These are phyloP conservation scores for Leptomonas pyrrhocoris DNA, from an alignment of 208 protist genomes.

Conservation along the genomic window DNA sequence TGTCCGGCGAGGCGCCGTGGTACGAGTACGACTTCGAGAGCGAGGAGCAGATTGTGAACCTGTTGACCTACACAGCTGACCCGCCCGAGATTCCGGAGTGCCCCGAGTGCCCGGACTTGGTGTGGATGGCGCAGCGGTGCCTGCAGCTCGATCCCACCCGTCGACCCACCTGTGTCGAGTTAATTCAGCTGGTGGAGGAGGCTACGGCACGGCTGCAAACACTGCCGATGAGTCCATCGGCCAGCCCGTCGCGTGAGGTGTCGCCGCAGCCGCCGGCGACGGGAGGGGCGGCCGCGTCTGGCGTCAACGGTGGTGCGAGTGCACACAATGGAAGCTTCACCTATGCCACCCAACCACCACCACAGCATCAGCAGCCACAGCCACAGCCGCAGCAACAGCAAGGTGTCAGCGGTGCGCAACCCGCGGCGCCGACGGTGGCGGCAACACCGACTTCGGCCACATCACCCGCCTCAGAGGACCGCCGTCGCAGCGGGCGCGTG, in stretches of 20 bases:
- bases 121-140: slow-evolving; percentile 60
- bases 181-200: slow-evolving; percentile 67
- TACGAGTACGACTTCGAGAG: slow-evolving; percentile 90
- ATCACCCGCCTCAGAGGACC: slow-evolving; percentile 8
- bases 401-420: neutral
- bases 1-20: slow-evolving; percentile 86
- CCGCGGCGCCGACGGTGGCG: neutral
- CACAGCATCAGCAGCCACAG: neutral
- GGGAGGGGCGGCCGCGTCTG: neutral
- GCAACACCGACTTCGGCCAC: slow-evolving; percentile 6
- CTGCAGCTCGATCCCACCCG: slow-evolving; percentile 52
- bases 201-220: slow-evolving; percentile 49
- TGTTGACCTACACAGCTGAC: slow-evolving; percentile 80
- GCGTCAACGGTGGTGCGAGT: neutral
- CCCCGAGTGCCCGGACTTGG: slow-evolving; percentile 71
- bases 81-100: slow-evolving; percentile 84
- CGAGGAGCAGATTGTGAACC: slow-evolving; percentile 87
- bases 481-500: slow-evolving; percentile 5
- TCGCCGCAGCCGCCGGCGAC: slow-evolving; percentile 7
- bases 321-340: neutral
- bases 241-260: slow-evolving; percentile 34
- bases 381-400: slow-evolving; percentile 5
- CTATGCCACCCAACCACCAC: neutral
- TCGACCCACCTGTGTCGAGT: slow-evolving; percentile 77
- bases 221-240: slow-evolving; percentile 33